These are phyloP conservation scores for Lecanicillium sp. DNA, from an alignment of 2,329 filamentous ascomycete genomes.

Conservation along the genomic window DNA sequence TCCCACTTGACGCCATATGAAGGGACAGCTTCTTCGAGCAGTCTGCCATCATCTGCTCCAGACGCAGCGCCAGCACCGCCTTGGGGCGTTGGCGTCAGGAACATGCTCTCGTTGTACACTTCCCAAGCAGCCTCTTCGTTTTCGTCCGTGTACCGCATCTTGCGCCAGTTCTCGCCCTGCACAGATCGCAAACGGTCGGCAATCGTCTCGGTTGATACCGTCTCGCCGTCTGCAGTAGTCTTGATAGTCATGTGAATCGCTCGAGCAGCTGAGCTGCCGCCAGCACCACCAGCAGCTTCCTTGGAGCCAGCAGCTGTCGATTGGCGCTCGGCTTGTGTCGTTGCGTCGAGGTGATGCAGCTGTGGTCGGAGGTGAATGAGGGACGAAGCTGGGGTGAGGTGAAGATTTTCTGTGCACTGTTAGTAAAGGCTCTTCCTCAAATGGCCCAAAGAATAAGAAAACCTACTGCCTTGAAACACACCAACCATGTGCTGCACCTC, in stretches of 20 bases:
- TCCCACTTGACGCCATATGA: slow-evolving; percentile 32
- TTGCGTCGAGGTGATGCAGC: slow-evolving; percentile 85
- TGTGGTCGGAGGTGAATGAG: slow-evolving; percentile 86
- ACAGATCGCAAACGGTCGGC: slow-evolving; percentile 67
- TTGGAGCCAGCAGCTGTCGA: slow-evolving; percentile 29
- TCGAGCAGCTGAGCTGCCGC: slow-evolving; percentile 45
- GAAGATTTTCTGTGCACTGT: slow-evolving; percentile 59
- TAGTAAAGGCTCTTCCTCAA: slow-evolving; percentile 10
- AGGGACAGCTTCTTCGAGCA: slow-evolving; percentile 28
- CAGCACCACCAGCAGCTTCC: slow-evolving; percentile 22
- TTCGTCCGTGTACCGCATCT: slow-evolving; percentile 73
- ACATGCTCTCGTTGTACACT: slow-evolving; percentile 65
- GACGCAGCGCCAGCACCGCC: slow-evolving; percentile 2
- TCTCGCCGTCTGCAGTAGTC: slow-evolving; percentile 59
- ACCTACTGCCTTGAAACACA: slow-evolving; percentile 74
- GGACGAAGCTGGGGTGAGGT: slow-evolving; percentile 75
- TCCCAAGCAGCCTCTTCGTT: slow-evolving; percentile 68
- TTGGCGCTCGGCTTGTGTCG: slow-evolving; percentile 58
- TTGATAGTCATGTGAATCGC: slow-evolving; percentile 86
- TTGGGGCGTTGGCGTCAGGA: slow-evolving; percentile 18
- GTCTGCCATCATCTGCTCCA: slow-evolving; percentile 10
- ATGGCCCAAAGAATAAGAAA: not conserved
- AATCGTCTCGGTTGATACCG: slow-evolving; percentile 61
- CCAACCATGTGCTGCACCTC: slow-evolving; percentile 84
- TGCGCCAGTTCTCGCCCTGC: slow-evolving; percentile 75